Percentiles rank a stretch among this genome's conserved stretches.
Conservation (phyloP, 164 flowering plant species). For the Sedum album region DNA sequence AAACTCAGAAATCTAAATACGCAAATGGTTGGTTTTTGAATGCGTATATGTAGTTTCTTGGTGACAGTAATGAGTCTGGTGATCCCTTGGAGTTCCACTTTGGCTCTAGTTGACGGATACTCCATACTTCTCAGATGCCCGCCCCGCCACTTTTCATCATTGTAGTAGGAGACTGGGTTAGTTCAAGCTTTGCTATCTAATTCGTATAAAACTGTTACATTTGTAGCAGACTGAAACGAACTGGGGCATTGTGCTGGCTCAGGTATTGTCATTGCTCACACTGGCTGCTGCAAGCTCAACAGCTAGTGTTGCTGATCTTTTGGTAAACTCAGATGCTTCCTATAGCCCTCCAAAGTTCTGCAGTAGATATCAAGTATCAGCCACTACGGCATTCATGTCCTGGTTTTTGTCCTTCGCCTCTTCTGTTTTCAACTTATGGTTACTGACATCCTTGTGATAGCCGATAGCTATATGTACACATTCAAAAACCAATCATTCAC, state of each 20-base stretch:
- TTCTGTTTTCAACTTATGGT: conserved; percentile 60
- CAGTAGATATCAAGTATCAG: conserved; percentile 59
- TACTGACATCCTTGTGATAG: conserved; percentile 44
- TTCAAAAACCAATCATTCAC: too few relatives aligned
- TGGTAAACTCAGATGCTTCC: conserved; percentile 24
- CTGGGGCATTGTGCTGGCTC: conserved; percentile 1
- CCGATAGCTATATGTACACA: too few relatives aligned
- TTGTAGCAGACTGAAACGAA: neutral
- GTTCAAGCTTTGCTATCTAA: neutral
- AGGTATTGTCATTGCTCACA: conserved; percentile 57
- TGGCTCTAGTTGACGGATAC: conserved; percentile 63
- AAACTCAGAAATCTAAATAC: too few relatives aligned
- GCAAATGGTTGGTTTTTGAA: too few relatives aligned
- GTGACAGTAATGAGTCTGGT: conserved; percentile 74
- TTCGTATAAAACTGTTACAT: neutral
- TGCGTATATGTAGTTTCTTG: conserved; percentile 51
- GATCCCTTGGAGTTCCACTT: conserved; percentile 73
- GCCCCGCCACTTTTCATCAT: conserved; percentile 40
- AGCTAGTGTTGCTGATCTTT: conserved; percentile 47
- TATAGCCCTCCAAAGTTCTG: conserved; percentile 43
- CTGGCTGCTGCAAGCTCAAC: conserved; percentile 65
- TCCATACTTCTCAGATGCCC: conserved; percentile 38
- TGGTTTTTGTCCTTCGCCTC: conserved; percentile 59
- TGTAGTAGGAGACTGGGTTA: conserved; percentile 66
- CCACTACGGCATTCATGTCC: conserved; percentile 64